phyloP scores from a whole-genome alignment of 2,329 filamentous ascomycete genomes.

The Fusarium sp. region DNA sequence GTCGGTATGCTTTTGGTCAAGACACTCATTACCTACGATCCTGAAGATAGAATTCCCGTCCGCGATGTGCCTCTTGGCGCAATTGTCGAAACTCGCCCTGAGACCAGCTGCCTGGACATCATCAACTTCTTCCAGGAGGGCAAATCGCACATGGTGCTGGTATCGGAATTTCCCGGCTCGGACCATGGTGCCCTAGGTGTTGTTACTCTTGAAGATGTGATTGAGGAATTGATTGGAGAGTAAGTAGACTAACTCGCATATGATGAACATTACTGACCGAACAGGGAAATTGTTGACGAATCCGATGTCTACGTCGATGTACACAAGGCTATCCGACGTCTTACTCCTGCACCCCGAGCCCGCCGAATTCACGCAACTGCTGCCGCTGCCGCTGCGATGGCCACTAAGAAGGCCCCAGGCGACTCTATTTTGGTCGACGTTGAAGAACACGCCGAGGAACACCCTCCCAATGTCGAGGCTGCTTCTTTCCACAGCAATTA shows the following conservation, averaged over 20 bases:
- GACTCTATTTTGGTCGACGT: slow-evolving; percentile 50
- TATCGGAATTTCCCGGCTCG: slow-evolving; percentile 90
- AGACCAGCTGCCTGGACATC: slow-evolving; percentile 97
- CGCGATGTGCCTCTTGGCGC: slow-evolving; percentile 93
- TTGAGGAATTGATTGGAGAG: slow-evolving; percentile 98
- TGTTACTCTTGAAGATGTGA: slow-evolving; percentile 96
- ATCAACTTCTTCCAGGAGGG: slow-evolving; percentile 99
- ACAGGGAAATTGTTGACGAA: slow-evolving; percentile 96
- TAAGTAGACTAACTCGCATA: slow-evolving; percentile 57
- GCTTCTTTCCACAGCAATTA: slow-evolving; percentile 53
- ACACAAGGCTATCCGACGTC: slow-evolving; percentile 93
- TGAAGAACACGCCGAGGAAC: slow-evolving; percentile 52
- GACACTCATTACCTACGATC: slow-evolving; percentile 98
- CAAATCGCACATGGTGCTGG: slow-evolving; percentile 98
- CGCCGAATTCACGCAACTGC: slow-evolving; percentile 58
- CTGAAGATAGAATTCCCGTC: slow-evolving; percentile 87
- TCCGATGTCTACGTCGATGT: slow-evolving; percentile 98
- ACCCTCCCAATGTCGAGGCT: slow-evolving; percentile 38
- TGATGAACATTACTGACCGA: slow-evolving; percentile 22
- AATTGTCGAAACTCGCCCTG: slow-evolving; percentile 90
- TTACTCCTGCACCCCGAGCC: slow-evolving; percentile 83
- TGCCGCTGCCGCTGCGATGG: slow-evolving; percentile 43
- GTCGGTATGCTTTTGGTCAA: slow-evolving; percentile 98
- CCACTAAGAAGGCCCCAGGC: slow-evolving; percentile 46
- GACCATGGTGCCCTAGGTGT: slow-evolving; percentile 91